A percentile compares a stretch with the other conserved stretches of the same genome.
These are phyloP conservation scores for Talaromyces sp. DNA, from an alignment of 2,329 filamentous ascomycete species.

Conservation along the genomic window DNA sequence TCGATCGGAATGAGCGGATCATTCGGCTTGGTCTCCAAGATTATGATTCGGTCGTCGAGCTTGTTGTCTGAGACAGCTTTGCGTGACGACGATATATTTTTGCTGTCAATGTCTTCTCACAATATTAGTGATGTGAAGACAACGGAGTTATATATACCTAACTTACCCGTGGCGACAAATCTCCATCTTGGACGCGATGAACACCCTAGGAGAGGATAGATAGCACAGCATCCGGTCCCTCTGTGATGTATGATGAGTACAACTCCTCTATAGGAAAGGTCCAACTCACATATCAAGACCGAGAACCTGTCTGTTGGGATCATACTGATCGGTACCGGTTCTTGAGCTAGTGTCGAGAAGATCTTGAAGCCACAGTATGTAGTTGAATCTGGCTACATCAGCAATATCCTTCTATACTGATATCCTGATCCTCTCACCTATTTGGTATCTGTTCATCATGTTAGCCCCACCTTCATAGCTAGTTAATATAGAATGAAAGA, in stretches of 20 bases:
- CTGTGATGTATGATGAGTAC: conserved; percentile 35
- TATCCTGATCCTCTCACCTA: conserved; percentile 34
- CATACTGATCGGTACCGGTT: conserved; percentile 51
- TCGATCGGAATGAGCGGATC: conserved; percentile 64
- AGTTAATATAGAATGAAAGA: neutral
- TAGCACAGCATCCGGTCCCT: conserved; percentile 85
- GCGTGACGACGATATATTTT: conserved; percentile 65
- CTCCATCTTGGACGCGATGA: conserved; percentile 66
- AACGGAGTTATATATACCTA: neutral
- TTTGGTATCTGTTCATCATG: conserved; percentile 42
- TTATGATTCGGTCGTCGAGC: conserved; percentile 61
- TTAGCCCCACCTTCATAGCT: neutral
- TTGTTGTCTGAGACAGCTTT: conserved; percentile 67
- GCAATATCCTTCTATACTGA: neutral
- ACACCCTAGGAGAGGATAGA: conserved; percentile 83
- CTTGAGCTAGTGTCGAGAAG: conserved; percentile 69
- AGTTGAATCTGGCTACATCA: conserved; percentile 68
- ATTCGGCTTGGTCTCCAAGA: conserved; percentile 56
- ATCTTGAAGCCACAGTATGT: conserved; percentile 82
- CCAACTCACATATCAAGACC: conserved; percentile 71
- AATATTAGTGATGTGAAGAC: neutral
- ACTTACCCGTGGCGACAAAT: conserved; percentile 64
- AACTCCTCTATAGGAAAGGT: neutral
- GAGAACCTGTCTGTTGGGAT: conserved; percentile 55
- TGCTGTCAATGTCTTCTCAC: conserved; percentile 66